Conservation (phyloP, 1,284 basidiomycete species). For the Coriolopsis trogii region DNA sequence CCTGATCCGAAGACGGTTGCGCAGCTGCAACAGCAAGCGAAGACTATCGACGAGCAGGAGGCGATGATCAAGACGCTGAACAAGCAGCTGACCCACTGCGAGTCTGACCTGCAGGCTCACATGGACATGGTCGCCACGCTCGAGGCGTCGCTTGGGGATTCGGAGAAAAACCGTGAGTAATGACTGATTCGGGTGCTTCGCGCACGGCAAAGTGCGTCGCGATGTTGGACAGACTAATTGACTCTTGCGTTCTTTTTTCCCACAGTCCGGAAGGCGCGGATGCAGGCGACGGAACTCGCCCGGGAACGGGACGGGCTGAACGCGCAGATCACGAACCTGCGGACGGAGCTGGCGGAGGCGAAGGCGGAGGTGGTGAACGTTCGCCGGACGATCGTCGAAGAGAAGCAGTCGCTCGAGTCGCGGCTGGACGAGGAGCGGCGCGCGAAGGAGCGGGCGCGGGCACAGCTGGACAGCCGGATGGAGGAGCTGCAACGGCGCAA, state of each 20-base stretch:
- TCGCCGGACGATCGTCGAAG: slow-evolving; percentile 78
- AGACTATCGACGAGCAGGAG: slow-evolving; percentile 82
- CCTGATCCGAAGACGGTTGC: slow-evolving; percentile 57
- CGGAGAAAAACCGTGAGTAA: slow-evolving; percentile 85
- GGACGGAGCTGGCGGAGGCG: slow-evolving; percentile 71
- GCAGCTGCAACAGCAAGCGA: slow-evolving; percentile 74
- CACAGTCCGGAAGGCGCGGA: slow-evolving; percentile 84
- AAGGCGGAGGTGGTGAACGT: slow-evolving; percentile 79
- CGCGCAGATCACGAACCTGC: slow-evolving; percentile 63
- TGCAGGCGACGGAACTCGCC: slow-evolving; percentile 86
- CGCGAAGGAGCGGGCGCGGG: slow-evolving; percentile 80
- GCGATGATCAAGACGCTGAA: slow-evolving; percentile 91
- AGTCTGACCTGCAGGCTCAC: slow-evolving; percentile 88
- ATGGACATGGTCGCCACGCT: slow-evolving; percentile 87
- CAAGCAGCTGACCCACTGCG: slow-evolving; percentile 89
- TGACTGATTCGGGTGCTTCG: slow-evolving; percentile 11
- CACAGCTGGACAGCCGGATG: slow-evolving; percentile 84
- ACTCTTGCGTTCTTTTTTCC: slow-evolving; percentile 23
- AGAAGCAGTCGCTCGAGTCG: slow-evolving; percentile 82
- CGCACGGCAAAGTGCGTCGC: slow-evolving; percentile 10
- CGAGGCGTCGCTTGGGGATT: slow-evolving; percentile 83
- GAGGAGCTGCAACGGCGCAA: slow-evolving; percentile 81
- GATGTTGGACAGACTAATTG: no score
- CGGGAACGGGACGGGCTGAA: slow-evolving; percentile 80
- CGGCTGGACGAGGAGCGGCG: slow-evolving; percentile 81